Evolutionary conservation across 495 filamentous ascomycete species (phyloP).

Genomic region (Xylaria curta): DNA sequence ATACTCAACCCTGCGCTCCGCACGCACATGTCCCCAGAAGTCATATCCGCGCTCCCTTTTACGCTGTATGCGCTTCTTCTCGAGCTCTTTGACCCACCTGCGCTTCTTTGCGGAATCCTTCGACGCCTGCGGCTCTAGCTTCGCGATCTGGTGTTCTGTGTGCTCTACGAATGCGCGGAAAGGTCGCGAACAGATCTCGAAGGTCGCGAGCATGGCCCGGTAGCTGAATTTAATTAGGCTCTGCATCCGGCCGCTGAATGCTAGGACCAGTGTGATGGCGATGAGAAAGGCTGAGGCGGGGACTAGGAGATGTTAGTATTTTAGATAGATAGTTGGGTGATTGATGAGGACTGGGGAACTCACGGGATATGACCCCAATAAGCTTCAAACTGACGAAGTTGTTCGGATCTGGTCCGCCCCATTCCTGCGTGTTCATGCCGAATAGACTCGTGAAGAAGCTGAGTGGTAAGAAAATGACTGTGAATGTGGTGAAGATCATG

Average conservation of each 20-base stretch:
- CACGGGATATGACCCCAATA: conserved; percentile 50
- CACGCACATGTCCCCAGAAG: conserved; percentile 52
- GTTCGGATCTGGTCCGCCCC: conserved; percentile 55
- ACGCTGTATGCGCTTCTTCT: conserved; percentile 29
- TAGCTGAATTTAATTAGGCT: conserved; percentile 18
- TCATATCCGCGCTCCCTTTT: conserved; percentile 49
- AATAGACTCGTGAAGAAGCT: conserved; percentile 73
- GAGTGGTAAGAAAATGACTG: conserved; percentile 69
- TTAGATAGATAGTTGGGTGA: background rate
- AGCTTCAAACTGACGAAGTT: conserved; percentile 40
- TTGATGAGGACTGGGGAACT: background rate
- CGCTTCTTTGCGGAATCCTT: conserved; percentile 27
- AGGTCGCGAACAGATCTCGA: conserved; percentile 14
- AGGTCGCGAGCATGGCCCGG: conserved; percentile 17
- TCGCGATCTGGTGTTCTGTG: conserved; percentile 29
- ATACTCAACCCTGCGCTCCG: conserved; percentile 41
- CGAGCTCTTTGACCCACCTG: conserved; percentile 35
- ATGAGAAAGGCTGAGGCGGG: conserved; percentile 49
- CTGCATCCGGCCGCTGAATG: conserved; percentile 45
- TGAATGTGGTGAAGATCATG: conserved; percentile 75
- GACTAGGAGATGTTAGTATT: conserved; percentile 34
- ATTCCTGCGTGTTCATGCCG: conserved; percentile 70
- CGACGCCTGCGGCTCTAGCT: conserved; percentile 38
- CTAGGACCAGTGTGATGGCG: conserved; percentile 45
- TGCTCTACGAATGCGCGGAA: conserved; percentile 24